These are phyloP conservation scores for Adansonia gregorii DNA, from an alignment of 441 rosid species.

Conservation along the genomic window DNA sequence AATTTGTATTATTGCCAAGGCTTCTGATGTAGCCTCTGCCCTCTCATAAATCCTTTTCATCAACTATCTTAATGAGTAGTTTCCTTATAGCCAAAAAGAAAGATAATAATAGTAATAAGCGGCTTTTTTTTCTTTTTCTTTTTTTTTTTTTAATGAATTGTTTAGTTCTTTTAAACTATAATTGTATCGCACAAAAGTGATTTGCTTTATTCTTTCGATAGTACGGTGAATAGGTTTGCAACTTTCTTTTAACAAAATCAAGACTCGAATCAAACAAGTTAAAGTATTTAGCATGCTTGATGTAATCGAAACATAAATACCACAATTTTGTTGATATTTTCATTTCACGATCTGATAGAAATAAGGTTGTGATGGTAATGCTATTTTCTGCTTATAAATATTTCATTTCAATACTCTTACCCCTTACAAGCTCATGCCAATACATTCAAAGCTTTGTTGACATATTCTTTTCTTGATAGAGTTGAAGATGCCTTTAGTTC, in stretches of 20 bases:
- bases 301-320: neutral
- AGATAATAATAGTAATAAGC: neutral
- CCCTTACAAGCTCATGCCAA: no score
- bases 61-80: neutral
- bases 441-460: no score
- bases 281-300: neutral
- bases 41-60: neutral
- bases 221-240: neutral
- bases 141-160: neutral
- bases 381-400: neutral
- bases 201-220: neutral
- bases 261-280: neutral
- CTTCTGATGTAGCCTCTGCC: no score
- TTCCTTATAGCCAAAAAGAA: neutral
- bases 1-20: neutral
- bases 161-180: neutral
- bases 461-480: neutral
- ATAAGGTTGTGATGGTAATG: constrained; percentile 1
- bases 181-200: neutral
- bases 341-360: neutral
- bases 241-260: neutral
- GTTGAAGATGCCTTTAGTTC: neutral
- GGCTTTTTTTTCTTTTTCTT: neutral
- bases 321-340: neutral
- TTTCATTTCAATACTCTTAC: no score